Conservation (phyloP, 371 early-diverging fungal genomes). For the Amoeboradix gromovi region DNA sequence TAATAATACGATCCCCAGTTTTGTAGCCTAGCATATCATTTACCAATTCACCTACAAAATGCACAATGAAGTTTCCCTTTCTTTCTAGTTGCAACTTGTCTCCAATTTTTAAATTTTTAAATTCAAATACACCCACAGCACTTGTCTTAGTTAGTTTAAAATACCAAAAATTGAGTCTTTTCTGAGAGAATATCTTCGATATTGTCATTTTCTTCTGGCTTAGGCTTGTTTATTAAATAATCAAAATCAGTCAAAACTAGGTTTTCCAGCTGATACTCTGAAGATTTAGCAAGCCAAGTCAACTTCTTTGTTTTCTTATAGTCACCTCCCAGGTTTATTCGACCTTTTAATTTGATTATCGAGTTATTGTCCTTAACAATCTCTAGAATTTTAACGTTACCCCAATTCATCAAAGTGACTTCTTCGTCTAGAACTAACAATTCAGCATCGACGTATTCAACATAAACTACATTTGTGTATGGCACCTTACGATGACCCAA, state of each 20-base stretch:
- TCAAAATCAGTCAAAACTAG: conserved; percentile 61
- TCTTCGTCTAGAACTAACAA: conserved; percentile 58
- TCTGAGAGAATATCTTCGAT: conserved; percentile 56
- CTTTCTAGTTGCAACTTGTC: conserved; percentile 96
- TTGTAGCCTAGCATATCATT: conserved; percentile 3
- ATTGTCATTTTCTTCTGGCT: conserved; percentile 75
- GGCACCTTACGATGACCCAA: conserved; percentile 63
- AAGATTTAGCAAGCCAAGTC: conserved; percentile 55
- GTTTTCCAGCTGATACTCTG: conserved; percentile 17
- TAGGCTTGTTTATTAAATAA: conserved; percentile 86
- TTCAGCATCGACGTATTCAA: conserved; percentile 73
- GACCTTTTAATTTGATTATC: conserved; percentile 17
- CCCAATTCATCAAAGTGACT: conserved; percentile 98
- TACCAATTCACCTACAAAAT: conserved; percentile 9
- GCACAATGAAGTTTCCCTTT: conserved; percentile 80
- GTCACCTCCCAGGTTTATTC: conserved; percentile 74
- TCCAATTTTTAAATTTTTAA: conserved; percentile 13
- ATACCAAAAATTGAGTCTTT: conserved; percentile 44
- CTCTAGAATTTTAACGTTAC: conserved; percentile 64
- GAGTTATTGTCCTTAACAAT: conserved; percentile 17
- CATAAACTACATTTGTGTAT: conserved; percentile 39
- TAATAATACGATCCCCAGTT: conserved; percentile 17
- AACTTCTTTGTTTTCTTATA: conserved; percentile 96
- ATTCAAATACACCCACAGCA: conserved; percentile 18
- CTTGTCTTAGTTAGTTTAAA: conserved; percentile 5